Conservation (phyloP, 1,139 yeast species). For the Pichia terricola region DNA sequence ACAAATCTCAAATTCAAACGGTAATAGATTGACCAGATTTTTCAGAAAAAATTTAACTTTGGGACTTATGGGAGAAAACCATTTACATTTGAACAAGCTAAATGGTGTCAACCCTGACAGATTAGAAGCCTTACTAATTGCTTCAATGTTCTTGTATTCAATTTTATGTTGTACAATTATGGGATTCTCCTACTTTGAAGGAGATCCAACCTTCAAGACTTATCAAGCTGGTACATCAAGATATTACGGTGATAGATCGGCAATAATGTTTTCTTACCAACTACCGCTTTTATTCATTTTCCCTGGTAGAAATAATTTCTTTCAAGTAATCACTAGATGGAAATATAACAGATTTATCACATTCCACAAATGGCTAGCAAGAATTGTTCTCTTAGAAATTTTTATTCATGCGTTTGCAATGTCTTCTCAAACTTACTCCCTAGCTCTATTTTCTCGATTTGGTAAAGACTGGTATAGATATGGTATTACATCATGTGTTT, state of each 20-base stretch:
- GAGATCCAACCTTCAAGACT: slow-evolving; percentile 30
- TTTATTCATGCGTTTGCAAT: slow-evolving; percentile 46
- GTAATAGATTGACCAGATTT: slow-evolving; percentile 29
- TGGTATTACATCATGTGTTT: slow-evolving; percentile 44
- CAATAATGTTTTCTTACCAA: slow-evolving; percentile 42
- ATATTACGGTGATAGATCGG: slow-evolving; percentile 54
- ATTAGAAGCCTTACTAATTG: slow-evolving; percentile 43
- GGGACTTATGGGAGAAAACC: slow-evolving; percentile 37
- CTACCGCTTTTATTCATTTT: slow-evolving; percentile 48
- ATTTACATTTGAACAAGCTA: slow-evolving; percentile 28
- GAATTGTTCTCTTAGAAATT: slow-evolving; percentile 32
- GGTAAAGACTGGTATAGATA: slow-evolving; percentile 34
- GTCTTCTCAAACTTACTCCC: slow-evolving; percentile 30
- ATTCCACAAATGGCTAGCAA: slow-evolving; percentile 59
- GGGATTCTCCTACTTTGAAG: slow-evolving; percentile 35
- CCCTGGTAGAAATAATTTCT: slow-evolving; percentile 61
- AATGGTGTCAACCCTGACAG: slow-evolving; percentile 52
- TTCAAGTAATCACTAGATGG: slow-evolving; percentile 61
- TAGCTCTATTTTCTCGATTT: slow-evolving; percentile 35
- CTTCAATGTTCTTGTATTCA: slow-evolving; percentile 37
- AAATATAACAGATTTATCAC: slow-evolving; percentile 48
- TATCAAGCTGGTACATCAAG: slow-evolving; percentile 38
- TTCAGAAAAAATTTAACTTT: slow-evolving; percentile 36
- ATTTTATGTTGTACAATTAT: slow-evolving; percentile 19
- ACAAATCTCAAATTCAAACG: slow-evolving; percentile 25